phyloP scores from a whole-genome alignment of 164 flowering plant species.

The Aristolochia fimbriata region DNA sequence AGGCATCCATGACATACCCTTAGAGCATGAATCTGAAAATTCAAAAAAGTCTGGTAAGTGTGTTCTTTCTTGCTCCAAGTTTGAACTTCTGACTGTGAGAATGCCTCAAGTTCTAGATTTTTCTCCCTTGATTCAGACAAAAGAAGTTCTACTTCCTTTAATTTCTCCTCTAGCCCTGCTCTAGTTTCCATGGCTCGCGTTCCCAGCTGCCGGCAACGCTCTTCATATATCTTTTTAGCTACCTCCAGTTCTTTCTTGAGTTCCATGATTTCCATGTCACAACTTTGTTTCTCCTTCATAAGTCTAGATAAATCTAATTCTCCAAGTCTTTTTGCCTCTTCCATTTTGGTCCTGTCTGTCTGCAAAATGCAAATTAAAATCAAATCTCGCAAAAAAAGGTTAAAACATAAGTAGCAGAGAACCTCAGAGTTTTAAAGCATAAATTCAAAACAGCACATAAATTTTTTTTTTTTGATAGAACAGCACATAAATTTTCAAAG shows the following conservation, averaged over 20 bases:
- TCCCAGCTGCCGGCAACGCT: constrained; percentile 38
- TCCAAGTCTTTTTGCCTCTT: constrained; percentile 56
- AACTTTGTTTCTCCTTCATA: constrained; percentile 44
- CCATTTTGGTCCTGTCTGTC: constrained; percentile 60
- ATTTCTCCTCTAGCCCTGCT: constrained; percentile 34
- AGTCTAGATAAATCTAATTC: constrained; percentile 45
- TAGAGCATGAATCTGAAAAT: constrained; percentile 38
- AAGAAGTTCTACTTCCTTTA: constrained; percentile 49
- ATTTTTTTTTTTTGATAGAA: no score
- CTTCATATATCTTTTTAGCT: constrained; percentile 35
- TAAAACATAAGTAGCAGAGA: no score
- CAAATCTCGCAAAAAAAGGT: no score
- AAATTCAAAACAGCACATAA: no score
- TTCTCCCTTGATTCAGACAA: constrained; percentile 43
- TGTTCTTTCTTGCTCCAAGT: constrained; percentile 55
- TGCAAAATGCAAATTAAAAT: constrained; percentile 12
- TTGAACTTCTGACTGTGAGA: constrained; percentile 38
- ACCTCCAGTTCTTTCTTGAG: constrained; percentile 48
- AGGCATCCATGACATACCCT: constrained; percentile 31
- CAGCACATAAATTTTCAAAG: no score
- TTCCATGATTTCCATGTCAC: constrained; percentile 34
- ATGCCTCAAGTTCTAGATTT: constrained; percentile 49
- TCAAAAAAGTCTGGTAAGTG: constrained; percentile 34
- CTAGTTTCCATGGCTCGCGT: constrained; percentile 38
- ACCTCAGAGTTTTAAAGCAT: no score